Evolutionary conservation across 306 rosid genomes (phyloP).

Genomic region (Vigna unguiculata): DNA sequence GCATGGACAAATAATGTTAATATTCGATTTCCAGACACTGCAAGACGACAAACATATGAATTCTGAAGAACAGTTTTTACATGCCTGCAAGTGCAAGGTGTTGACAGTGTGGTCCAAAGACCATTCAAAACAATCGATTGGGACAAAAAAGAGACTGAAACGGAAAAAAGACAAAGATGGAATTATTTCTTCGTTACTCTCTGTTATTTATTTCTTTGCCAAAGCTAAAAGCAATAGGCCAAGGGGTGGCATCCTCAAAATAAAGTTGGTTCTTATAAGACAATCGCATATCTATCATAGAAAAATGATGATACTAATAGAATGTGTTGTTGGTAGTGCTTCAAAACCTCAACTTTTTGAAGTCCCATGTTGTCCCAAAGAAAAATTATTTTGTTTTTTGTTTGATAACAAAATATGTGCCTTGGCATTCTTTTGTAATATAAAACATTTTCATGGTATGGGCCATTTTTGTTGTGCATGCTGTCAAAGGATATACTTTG

Average conservation of each 20-base stretch:
- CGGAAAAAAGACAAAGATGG: constrained; percentile 3
- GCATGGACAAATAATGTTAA: constrained; percentile 17
- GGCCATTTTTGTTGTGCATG: no score
- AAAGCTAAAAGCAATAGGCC: not conserved
- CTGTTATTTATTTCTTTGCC: constrained; percentile 10
- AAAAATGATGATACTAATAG: constrained; percentile 13
- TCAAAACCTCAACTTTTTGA: not conserved
- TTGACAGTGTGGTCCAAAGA: constrained; percentile 55
- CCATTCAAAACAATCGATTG: constrained; percentile 21
- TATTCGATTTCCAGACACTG: constrained; percentile 33
- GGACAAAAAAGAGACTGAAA: constrained; percentile 4
- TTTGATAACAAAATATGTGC: not conserved
- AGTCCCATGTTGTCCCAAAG: not conserved
- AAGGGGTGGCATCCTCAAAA: not conserved
- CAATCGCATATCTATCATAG: constrained; percentile 33
- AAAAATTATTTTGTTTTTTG: not conserved
- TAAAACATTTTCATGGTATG: no score
- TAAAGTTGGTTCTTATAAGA: constrained; percentile 16
- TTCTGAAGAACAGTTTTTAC: constrained; percentile 38
- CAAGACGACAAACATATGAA: constrained; percentile 51
- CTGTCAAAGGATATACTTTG: no score
- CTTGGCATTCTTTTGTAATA: not conserved
- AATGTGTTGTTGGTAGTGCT: not conserved
- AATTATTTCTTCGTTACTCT: constrained; percentile 32
- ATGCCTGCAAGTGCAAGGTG: constrained; percentile 39